Percentiles rank a stretch among this genome's conserved stretches.
phyloP scores from a whole-genome alignment of 2,329 filamentous ascomycete species.

The Cercospora beticola region DNA sequence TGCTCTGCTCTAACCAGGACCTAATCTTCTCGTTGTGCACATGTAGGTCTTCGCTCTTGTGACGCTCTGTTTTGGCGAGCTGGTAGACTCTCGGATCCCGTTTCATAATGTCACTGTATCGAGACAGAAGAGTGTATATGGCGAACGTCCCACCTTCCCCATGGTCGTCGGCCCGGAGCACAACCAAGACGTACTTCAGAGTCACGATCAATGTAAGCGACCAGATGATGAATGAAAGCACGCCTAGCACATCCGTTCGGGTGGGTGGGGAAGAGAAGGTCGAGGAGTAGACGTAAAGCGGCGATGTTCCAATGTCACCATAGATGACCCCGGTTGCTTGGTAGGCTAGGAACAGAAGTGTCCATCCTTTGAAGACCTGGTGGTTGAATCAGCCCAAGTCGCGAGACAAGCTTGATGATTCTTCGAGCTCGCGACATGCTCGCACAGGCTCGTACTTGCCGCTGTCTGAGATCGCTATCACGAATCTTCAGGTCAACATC shows the following conservation, averaged over 20 bases:
- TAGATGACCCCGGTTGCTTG: constrained; percentile 67
- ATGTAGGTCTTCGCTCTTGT: constrained; percentile 57
- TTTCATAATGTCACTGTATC: constrained; percentile 60
- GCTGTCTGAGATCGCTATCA: constrained; percentile 18
- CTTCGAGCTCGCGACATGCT: neutral
- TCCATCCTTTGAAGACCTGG: constrained; percentile 35
- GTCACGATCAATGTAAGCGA: constrained; percentile 67
- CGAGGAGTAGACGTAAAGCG: constrained; percentile 69
- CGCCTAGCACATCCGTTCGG: constrained; percentile 61
- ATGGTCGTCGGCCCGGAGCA: constrained; percentile 66
- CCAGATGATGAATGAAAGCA: constrained; percentile 68
- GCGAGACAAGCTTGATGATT: neutral
- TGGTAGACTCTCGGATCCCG: constrained; percentile 57
- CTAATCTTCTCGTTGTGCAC: constrained; percentile 54
- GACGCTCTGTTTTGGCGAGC: constrained; percentile 59
- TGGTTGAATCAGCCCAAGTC: constrained; percentile 17
- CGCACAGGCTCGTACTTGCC: constrained; percentile 17
- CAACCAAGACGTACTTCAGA: constrained; percentile 65
- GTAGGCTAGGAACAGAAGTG: constrained; percentile 55
- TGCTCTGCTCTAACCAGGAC: constrained; percentile 58
- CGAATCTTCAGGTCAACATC: constrained; percentile 13
- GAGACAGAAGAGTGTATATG: constrained; percentile 63
- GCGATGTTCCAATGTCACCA: constrained; percentile 65
- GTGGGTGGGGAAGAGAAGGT: constrained; percentile 56
- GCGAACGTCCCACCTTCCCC: constrained; percentile 70